Conservation (phyloP, 306 rosid genomes). For the Sophora flavescens region DNA sequence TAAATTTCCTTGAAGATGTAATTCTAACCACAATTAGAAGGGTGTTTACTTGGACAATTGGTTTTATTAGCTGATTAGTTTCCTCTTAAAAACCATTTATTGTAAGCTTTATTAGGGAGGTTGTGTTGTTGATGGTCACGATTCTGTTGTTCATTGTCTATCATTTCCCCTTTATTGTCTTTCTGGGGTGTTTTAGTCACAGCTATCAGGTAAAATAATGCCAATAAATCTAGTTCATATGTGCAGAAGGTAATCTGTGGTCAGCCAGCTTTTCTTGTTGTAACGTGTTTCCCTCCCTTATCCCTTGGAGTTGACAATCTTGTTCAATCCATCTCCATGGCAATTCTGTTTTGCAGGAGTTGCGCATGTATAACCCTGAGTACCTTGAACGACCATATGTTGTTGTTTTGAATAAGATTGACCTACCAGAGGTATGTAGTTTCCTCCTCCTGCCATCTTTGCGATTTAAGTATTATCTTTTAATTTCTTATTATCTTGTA, state of each 20-base stretch:
- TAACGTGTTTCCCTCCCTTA: slow-evolving; percentile 18
- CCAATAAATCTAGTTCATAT: slow-evolving; percentile 13
- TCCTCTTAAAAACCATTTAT: slow-evolving; percentile 4
- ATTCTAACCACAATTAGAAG: slow-evolving; percentile 3
- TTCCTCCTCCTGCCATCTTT: slow-evolving; percentile 10
- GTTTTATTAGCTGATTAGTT: not conserved
- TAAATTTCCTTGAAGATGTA: not conserved
- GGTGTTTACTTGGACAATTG: slow-evolving; percentile 26
- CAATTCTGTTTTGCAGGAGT: slow-evolving; percentile 71
- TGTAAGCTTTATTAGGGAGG: slow-evolving; percentile 10
- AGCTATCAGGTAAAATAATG: not conserved
- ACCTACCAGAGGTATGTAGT: slow-evolving; percentile 80
- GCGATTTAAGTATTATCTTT: slow-evolving; percentile 2
- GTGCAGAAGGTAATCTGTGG: slow-evolving; percentile 27
- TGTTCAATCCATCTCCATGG: slow-evolving; percentile 31
- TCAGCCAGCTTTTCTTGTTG: slow-evolving; percentile 35
- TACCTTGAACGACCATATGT: slow-evolving; percentile 91
- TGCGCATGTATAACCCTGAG: slow-evolving; percentile 95
- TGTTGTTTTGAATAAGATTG: slow-evolving; percentile 94
- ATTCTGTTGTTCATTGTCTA: slow-evolving; percentile 17
- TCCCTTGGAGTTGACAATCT: slow-evolving; percentile 15
- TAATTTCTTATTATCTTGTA: slow-evolving; percentile 30
- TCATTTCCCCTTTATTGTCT: not conserved
- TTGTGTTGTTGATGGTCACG: slow-evolving; percentile 2
- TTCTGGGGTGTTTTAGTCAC: slow-evolving; percentile 13